Conservation (phyloP, 257 asterid genomes). For the Solanum chmielewskii region DNA sequence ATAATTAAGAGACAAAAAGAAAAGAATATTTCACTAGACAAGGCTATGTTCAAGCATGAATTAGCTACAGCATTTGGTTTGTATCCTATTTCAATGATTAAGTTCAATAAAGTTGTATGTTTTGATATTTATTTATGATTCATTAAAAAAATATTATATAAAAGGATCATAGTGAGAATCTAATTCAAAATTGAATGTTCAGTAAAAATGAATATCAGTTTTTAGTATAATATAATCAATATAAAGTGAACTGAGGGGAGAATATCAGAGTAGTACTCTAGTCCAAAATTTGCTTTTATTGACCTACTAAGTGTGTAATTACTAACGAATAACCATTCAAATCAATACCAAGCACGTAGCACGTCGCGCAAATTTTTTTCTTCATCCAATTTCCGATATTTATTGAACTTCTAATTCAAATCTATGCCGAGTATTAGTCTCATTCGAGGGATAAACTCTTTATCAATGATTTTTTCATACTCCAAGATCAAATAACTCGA, state of each 20-base stretch:
- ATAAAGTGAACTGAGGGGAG: neutral
- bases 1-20: neutral
- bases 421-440: rapidly evolving
- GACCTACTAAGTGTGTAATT: neutral
- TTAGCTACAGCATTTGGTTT: neutral
- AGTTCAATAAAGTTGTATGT: neutral
- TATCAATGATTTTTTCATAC: too few species aligned
- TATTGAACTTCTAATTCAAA: too few species aligned
- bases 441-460: neutral
- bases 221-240: neutral
- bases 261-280: neutral
- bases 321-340: neutral
- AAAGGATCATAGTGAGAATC: neutral
- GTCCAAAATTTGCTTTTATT: neutral
- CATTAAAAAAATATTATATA: neutral
- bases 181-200: neutral
- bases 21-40: neutral
- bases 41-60: neutral
- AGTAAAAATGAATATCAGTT: neutral
- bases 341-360: neutral
- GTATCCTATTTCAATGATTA: neutral
- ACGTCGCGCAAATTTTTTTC: neutral
- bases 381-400: too few species aligned
- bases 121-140: neutral
- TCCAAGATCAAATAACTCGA: neutral